Base-by-base conservation (phyloP, 352 stramenopile genomes). In the Phytophthora macrochlamydospora region DNA sequence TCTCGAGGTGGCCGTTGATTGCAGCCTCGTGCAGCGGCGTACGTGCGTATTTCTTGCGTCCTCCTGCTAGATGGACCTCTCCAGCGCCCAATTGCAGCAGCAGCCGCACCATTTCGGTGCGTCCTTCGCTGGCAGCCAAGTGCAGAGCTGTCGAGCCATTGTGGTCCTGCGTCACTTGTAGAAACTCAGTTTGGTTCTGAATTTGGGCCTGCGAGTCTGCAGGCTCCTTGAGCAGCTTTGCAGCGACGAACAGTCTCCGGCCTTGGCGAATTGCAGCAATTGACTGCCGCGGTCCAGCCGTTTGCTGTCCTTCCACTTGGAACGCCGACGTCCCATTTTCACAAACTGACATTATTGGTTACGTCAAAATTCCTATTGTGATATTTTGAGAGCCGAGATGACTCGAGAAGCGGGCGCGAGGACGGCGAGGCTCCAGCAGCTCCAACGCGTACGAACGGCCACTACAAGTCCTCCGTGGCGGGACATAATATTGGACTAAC, bases 1-100 rank as follows among this genome's bases (percentile, higher is more conserved):
- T 75, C 0, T 72, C 65, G 44, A 88, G 55, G 56, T 89, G 86
- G 11, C 83, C 86, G 18, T 75, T 76, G 57, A 87, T 90, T 5
- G 86, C 81, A 4, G 86, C 83, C 60, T 94, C 86, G 50, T 94
- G 86, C 56, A 94, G 56, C 7, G 86, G 86, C 33, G 86, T 92
- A 4, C 78, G 75, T 43, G 85, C 81, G 56, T 91, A 92, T 46
- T 78, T 71, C 59, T 83, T 90, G 44, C 85, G 78, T 11, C 79
- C 83, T 11, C 84, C 85, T 31, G 70, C 77, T 33, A 89, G 58
- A 59, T 90, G 83, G 44, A 87, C 67, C 69, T 90, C 81, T 18
- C 83, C 83, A 35, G 81, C 81, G 37, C 81, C 79, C 0, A 86
- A 45, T 33, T 60, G 31, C 55, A 92, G 59, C 38, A 92, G 59